Evolutionary conservation across 768 basidiomycete species (phyloP).

Genomic region (Boletus vinaceobasis): DNA sequence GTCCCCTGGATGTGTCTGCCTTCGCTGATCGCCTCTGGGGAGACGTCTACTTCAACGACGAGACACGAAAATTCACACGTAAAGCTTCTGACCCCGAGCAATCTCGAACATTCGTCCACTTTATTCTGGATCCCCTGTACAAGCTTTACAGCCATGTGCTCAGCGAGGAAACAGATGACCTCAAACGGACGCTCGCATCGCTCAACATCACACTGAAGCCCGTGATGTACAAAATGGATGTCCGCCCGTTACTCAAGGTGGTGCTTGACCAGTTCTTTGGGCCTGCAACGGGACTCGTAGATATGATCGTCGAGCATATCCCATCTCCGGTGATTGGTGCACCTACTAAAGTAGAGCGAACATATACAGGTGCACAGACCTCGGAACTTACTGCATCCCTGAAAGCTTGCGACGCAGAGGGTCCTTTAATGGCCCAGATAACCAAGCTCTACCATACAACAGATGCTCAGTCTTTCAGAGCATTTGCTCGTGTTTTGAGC

Average conservation of each 20-base stretch:
- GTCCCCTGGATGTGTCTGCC: constrained; percentile 74
- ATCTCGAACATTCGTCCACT: constrained; percentile 87
- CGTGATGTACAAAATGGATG: constrained; percentile 98
- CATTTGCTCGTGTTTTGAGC: constrained; percentile 91
- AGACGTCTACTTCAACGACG: constrained; percentile 89
- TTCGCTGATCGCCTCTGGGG: constrained; percentile 96
- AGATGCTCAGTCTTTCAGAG: constrained; percentile 94
- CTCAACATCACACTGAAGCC: constrained; percentile 88
- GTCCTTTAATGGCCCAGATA: constrained; percentile 89
- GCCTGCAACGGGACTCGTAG: constrained; percentile 81
- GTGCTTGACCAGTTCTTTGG: constrained; percentile 97
- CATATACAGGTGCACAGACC: constrained; percentile 86
- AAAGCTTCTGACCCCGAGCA: constrained; percentile 74
- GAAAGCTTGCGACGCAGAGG: constrained; percentile 78
- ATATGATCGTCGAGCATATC: constrained; percentile 87
- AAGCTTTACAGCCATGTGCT: constrained; percentile 95
- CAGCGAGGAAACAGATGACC: constrained; percentile 87
- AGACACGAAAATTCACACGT: constrained; percentile 85
- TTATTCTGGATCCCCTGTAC: constrained; percentile 94
- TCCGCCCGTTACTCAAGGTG: constrained; percentile 88
- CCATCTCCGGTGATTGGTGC: constrained; percentile 73
- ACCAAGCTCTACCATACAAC: constrained; percentile 95
- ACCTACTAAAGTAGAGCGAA: constrained; percentile 67
- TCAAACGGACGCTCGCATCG: constrained; percentile 72
- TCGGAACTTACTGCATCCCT: constrained; percentile 76